Conservation (phyloP, 176 grass and related monocot genomes). For the Panicum miliaceum region DNA sequence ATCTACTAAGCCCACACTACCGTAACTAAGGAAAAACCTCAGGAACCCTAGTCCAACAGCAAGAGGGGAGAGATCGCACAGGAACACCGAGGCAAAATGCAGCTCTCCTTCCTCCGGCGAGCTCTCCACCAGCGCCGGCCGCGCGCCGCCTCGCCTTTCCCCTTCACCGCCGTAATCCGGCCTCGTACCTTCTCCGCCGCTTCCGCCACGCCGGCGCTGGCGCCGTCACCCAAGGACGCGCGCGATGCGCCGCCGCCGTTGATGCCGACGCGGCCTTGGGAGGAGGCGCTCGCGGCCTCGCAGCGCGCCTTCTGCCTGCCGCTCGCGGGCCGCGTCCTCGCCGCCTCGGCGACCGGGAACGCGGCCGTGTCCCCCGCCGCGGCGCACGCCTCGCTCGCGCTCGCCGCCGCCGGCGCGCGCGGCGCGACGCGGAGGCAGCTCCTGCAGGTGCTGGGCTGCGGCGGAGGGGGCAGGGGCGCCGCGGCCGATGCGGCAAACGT, state of each 20-base stretch:
- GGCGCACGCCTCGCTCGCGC: conserved; percentile 40
- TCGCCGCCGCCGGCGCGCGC: conserved; percentile 46
- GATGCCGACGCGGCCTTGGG: conserved; percentile 53
- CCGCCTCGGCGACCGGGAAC: conserved; percentile 41
- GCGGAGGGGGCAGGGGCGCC: conserved; percentile 39
- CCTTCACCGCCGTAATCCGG: not conserved
- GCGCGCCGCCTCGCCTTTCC: not conserved
- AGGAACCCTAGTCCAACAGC: conserved; percentile 11
- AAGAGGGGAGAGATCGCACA: not conserved
- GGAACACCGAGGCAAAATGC: conserved; percentile 7
- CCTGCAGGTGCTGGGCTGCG: conserved; percentile 34
- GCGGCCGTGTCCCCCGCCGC: conserved; percentile 27
- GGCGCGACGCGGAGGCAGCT: conserved; percentile 50
- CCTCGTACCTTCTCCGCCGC: not conserved
- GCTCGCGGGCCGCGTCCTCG: conserved; percentile 45
- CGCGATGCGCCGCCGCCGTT: not conserved
- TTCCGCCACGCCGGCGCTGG: not conserved
- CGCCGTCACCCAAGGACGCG: not conserved
- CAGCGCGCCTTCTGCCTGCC: conserved; percentile 50
- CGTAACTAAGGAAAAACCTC: not conserved
- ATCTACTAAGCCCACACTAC: too few relatives aligned
- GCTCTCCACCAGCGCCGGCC: conserved; percentile 27
- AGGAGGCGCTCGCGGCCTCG: conserved; percentile 41
- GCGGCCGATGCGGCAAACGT: conserved; percentile 49
- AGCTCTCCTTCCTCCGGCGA: conserved; percentile 39